phyloP scores from a whole-genome alignment of 768 basidiomycete genomes.

The Xerocomellus amylosporus region DNA sequence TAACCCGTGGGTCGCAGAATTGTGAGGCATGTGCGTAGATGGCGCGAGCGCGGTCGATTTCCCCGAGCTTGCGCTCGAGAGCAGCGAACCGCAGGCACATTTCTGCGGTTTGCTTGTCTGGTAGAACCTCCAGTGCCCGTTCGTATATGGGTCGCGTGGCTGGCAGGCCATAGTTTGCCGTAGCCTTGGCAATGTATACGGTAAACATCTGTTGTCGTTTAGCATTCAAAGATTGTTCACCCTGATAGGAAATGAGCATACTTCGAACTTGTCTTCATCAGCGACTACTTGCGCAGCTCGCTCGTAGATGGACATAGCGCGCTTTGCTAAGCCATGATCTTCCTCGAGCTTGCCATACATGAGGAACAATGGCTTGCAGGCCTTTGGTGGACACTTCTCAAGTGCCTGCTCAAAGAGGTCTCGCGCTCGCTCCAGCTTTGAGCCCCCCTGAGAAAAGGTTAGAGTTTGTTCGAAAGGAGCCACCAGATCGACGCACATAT shows the following conservation, averaged over 20 bases:
- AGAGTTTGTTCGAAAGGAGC: background rate
- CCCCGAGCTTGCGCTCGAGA: constrained; percentile 95
- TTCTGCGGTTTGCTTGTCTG: constrained; percentile 91
- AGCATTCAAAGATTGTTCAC: background rate
- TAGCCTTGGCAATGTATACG: constrained; percentile 96
- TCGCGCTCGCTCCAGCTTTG: constrained; percentile 92
- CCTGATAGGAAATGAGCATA: constrained; percentile 33
- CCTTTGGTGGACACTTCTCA: constrained; percentile 93
- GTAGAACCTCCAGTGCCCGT: constrained; percentile 87
- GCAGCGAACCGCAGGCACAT: constrained; percentile 97
- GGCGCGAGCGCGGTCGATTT: constrained; percentile 95
- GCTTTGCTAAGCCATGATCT: constrained; percentile 90
- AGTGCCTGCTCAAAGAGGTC: constrained; percentile 98
- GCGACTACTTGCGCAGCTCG: constrained; percentile 84
- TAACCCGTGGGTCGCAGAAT: constrained; percentile 94
- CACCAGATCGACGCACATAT: constrained; percentile 59
- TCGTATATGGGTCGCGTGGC: constrained; percentile 97
- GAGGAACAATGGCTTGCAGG: constrained; percentile 90
- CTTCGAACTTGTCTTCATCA: constrained; percentile 94
- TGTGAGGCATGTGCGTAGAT: constrained; percentile 98
- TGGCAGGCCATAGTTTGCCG: constrained; percentile 92
- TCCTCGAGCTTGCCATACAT: constrained; percentile 98
- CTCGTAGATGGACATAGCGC: constrained; percentile 94
- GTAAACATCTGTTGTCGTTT: constrained; percentile 74
- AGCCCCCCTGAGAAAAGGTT: constrained; percentile 62